A percentile compares a stretch with the other conserved stretches of the same genome.
These are phyloP conservation scores for Rhinocladiella mackenziei DNA, from an alignment of 2,329 filamentous ascomycete genomes.

Conservation along the genomic window DNA sequence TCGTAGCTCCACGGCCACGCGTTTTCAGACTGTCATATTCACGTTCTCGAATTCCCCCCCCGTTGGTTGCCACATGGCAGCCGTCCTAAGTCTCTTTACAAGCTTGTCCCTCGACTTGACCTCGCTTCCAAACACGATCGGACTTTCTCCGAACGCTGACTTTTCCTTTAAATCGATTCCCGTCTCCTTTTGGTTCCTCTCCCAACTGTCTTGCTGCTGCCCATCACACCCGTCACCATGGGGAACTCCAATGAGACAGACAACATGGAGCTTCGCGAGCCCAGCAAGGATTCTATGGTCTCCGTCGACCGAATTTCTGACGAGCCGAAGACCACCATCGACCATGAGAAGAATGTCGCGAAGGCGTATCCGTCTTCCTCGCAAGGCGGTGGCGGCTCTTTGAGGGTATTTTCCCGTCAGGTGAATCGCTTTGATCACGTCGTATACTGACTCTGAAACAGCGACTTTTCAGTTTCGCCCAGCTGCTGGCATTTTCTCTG, in stretches of 20 bases:
- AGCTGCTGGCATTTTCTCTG: slow-evolving; percentile 26
- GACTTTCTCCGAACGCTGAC: neutral
- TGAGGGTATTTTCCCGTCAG: slow-evolving; percentile 8
- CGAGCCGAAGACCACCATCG: slow-evolving; percentile 7
- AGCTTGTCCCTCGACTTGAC: neutral
- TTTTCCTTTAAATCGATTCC: neutral
- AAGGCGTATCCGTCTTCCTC: slow-evolving; percentile 11
- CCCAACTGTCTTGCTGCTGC: neutral
- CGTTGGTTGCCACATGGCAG: slow-evolving; percentile 10
- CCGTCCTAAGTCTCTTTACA: neutral
- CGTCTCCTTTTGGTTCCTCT: neutral
- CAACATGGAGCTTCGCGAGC: slow-evolving; percentile 9
- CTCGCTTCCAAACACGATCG: neutral
- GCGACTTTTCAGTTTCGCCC: slow-evolving; percentile 25
- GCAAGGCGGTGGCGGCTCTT: slow-evolving; percentile 1
- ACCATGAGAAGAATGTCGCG: slow-evolving; percentile 12
- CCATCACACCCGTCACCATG: slow-evolving; percentile 3
- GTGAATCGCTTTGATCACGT: neutral
- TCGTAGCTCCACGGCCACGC: neutral
- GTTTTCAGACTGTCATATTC: slow-evolving; percentile 1
- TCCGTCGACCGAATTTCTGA: slow-evolving; percentile 9
- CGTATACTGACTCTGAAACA: slow-evolving; percentile 1
- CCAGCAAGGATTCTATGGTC: slow-evolving; percentile 7
- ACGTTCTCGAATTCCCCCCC: slow-evolving; percentile 5
- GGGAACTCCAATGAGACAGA: slow-evolving; percentile 11